Base-by-base conservation (phyloP, 2,329 filamentous ascomycete species). In the Cordyceps tenuipes region DNA sequence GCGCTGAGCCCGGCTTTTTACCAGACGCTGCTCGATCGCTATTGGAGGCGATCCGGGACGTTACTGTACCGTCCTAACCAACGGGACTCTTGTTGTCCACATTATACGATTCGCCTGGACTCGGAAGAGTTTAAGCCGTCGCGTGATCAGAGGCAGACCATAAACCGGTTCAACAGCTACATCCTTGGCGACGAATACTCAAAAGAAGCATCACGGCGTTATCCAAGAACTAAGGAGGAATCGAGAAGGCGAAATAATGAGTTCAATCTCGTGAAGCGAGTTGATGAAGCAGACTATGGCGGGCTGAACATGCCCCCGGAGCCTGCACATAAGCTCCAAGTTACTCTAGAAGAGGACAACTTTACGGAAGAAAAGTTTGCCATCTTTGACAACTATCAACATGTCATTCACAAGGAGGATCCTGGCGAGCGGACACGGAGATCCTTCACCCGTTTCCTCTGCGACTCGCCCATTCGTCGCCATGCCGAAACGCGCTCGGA, bases 51-150 rank as follows among this genome's bases (percentile, higher is more conserved):
- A 63, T 91, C 85, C 43, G 85, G 82, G 17, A 83, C 76, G 31
- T 77, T 91, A 9, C 76, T 94, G 53, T 94, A 94, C 73, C 85
- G 90, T 62, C 89, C 90, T 15, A 88, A 94, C 71, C 86, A 90
- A 67, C 81, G 82, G 61, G 80, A 85, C 60, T 89, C 91, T 63
- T 99, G 94, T 69, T 99, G 94, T 72, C 91, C 92, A 49, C 91
- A 97, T 69, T 97, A 93, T 71, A 91, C 89, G 1, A 86, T 94
- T 58, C 84, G 89, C 51, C 77, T 92, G 21, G 87, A 90, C 66
- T 83, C 84, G 26, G 71, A 76, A 51, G 75, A 79, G 44, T 89
- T 89, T 73, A 85, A 82, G 64, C 78, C 89, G 6, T 81, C 83
- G 31, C 85, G 83, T 70, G 86, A 90, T 67, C 90, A 94, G 68